These are phyloP conservation scores for Puya raimondii DNA, from an alignment of 176 grass and related monocot species.

Conservation along the genomic window DNA sequence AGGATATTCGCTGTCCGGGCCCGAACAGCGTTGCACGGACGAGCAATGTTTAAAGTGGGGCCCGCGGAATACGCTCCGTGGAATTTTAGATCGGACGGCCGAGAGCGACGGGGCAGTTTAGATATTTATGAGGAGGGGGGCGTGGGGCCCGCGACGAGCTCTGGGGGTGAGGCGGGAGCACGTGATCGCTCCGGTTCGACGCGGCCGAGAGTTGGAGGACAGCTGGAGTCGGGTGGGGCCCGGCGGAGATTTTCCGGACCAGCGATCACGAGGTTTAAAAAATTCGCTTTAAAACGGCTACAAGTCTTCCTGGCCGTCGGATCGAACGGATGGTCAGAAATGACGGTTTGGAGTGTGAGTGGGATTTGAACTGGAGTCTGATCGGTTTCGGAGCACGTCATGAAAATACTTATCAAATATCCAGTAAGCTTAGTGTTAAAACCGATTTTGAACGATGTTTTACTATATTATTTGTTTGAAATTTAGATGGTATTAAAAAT, in stretches of 20 bases:
- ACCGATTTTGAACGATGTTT: too few species aligned
- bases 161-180: not conserved
- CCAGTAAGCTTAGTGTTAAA: too few species aligned
- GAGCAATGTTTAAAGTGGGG: not conserved
- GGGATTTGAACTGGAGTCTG: not conserved
- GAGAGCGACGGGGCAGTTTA: not conserved
- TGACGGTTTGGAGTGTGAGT: not conserved
- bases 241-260: not conserved
- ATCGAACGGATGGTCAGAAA: not conserved
- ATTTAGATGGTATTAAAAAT: too few species aligned
- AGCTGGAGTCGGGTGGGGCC: not conserved
- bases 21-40: too few species aligned
- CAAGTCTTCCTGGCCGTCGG: not conserved
- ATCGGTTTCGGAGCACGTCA: too few species aligned
- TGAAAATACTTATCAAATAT: too few species aligned
- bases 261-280: not conserved
- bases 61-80: not conserved
- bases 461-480: too few species aligned
- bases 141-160: too few species aligned
- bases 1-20: too few species aligned
- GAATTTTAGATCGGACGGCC: not conserved
- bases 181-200: conserved; percentile 4
- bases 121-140: not conserved
- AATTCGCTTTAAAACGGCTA: not conserved
- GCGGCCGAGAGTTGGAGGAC: conserved; percentile 1